Base-by-base conservation (phyloP, 2,329 filamentous ascomycete species). In the Fusarium oligoseptatum region DNA sequence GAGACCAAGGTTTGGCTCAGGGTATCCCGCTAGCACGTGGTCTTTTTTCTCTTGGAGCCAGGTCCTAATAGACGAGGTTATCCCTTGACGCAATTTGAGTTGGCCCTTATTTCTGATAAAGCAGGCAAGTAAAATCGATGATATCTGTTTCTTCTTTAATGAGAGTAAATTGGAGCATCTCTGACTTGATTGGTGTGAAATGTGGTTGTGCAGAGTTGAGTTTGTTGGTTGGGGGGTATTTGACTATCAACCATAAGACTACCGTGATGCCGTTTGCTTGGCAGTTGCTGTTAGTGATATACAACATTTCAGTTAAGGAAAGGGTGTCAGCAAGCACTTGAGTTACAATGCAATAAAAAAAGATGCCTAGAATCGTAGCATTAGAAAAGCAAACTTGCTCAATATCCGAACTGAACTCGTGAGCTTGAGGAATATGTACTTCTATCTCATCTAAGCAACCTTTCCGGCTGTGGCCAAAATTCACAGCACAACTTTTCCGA, bases 101-200 rank as follows among this genome's bases (percentile, higher is more conserved):
- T 58, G 72, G 68, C 64, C 63, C 63, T 67, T 71, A 71, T 76
- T 65, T 68, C 61, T 77, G 73, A 67, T 72, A 71, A 62, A 80
- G 77, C 76, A 80, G 76, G 79, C 80, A 81, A 68, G 74, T 76
- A 77, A 76, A 79, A 78, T 76, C 24, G 77, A 82, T 77, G 77
- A 79, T 78, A 80, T 82, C 78, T 81, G 70, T 70, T 72, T 77
- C 65, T 72, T 55, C 64, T 24, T 63, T 17, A 9, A 27, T 56
- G 15, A n/a, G 11, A 32, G 24, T 60, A 20, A 11, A 37, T 41
- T n/a, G 48, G 45, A 52, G 27, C 3, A 20, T 32, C 11, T n/a
- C 1, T 20, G n/a, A 22, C 6, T 15, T 57, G 20, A 61, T 68
- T 62, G 17, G 15, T 29, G 37, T 27, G 14, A 34, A 45, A 11